Base-by-base conservation (phyloP, 352 stramenopile genomes). In the Pythium oligandrum region DNA sequence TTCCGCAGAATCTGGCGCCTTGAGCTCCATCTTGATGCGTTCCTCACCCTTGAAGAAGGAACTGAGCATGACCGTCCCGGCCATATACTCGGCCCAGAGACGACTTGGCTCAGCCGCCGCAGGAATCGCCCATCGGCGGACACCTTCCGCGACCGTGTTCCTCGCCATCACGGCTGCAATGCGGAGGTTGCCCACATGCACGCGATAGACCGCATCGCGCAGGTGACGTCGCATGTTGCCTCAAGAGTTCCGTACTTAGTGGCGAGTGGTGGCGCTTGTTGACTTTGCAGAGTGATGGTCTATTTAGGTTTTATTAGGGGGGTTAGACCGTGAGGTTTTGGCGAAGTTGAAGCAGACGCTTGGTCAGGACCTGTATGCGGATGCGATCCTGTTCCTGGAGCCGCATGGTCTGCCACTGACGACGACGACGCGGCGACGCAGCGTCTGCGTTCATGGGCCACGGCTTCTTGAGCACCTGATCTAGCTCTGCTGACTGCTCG, bases 21-120 rank as follows among this genome's bases (percentile, higher is more conserved):
- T 82, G 39, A 94, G 64, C 48, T 73, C 68, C 68, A 86, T 57
- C 55, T 91, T 90, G 55, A 95, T 67, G 47, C 84, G 84, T 66
- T 95, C 84, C 54, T 95, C 80, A 53, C 80, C 78, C 57, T 95
- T 95, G 60, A 81, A 93, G 60, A 95, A 90, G 4, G 84, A 83
- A 65, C 81, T 88, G n/a, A 93, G 61, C 84, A 95, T 95, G 48
- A 68, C 68, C 8, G 78, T 88, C 44, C 82, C 84, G 4, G 70
- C 79, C 84, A 95, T 95, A 66, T 95, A 95, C 61, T 95, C 82
- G n/a, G 66, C 79, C 84, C 84, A 95, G 38, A 90, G 52, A 32
- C 73, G 82, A 40, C 72, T 83, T 7, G 77, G 55, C 44, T 74
- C 57, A 1, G 71, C 75, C 1, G 58, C 53, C 0, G 72, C 48